phyloP scores from a whole-genome alignment of 139 green algal genomes.

The Gonium pectorale region DNA sequence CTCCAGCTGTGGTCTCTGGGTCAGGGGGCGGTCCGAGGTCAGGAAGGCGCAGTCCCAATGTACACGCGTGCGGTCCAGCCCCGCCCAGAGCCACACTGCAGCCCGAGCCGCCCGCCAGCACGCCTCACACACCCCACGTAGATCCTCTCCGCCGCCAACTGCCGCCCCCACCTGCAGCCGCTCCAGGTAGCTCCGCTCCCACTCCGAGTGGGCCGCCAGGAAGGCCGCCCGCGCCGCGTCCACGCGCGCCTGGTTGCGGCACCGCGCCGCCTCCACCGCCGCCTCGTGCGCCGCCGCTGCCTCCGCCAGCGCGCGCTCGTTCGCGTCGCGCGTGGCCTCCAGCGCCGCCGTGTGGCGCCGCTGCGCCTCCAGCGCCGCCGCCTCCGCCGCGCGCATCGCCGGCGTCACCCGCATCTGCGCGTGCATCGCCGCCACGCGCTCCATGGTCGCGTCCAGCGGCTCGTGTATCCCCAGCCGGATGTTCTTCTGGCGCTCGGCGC shows the following conservation, averaged over 20 bases:
- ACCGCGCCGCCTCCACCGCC: neutral
- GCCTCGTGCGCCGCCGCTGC: conserved; percentile 19
- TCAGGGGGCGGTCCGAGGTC: no score
- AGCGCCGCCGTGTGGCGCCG: conserved; percentile 4
- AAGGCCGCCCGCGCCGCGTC: conserved; percentile 35
- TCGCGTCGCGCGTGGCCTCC: conserved; percentile 23
- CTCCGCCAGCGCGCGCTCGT: conserved; percentile 7
- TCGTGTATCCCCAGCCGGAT: conserved; percentile 54
- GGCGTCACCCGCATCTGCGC: conserved; percentile 42
- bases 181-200: conserved; percentile 43
- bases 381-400: conserved; percentile 1
- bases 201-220: conserved; percentile 35
- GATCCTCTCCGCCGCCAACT: no score
- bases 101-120: no score
- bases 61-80: no score
- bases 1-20: no score
- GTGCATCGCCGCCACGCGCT: conserved; percentile 53
- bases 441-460: conserved; percentile 58
- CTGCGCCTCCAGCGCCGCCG: conserved; percentile 2
- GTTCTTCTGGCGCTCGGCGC: conserved; percentile 58
- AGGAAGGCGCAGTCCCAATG: no score
- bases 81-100: no score
- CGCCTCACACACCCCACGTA: no score
- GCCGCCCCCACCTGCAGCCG: neutral
- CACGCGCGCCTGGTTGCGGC: conserved; percentile 49